These are phyloP conservation scores for Euryodendron excelsum DNA, from an alignment of 148 eudicot species.

Conservation along the genomic window DNA sequence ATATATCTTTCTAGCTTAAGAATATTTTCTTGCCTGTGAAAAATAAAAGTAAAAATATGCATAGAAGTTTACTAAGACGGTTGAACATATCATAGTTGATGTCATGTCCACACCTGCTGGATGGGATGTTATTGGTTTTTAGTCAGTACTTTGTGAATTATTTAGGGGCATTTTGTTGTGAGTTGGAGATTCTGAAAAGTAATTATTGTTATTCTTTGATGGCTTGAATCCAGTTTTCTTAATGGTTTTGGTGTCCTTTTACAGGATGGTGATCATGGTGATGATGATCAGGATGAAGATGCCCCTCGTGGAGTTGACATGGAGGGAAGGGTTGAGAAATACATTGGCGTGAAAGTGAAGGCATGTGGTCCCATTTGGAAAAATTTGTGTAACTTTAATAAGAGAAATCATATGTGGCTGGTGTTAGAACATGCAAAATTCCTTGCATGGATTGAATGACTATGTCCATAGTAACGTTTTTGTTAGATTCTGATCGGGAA, in stretches of 20 bases:
- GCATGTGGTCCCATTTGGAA: conserved; percentile 44
- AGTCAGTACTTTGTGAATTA: too few relatives aligned
- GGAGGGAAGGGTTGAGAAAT: conserved; percentile 96
- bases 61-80: too few relatives aligned
- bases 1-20: too few relatives aligned
- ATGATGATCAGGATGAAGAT: conserved; percentile 86
- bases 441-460: background rate
- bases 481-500: background rate
- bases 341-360: conserved; percentile 98
- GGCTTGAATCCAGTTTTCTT: background rate
- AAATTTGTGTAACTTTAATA: background rate
- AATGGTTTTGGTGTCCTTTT: conserved; percentile 16
- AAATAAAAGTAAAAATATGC: too few relatives aligned
- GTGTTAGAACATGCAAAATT: background rate
- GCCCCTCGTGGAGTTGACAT: conserved; percentile 71
- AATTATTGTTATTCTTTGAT: too few relatives aligned
- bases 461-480: background rate
- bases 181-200: too few relatives aligned
- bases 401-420: background rate
- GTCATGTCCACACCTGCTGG: too few relatives aligned
- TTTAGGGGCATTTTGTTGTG: too few relatives aligned
- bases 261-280: conserved; percentile 86
- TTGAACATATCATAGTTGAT: too few relatives aligned
- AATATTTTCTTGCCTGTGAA: too few relatives aligned
- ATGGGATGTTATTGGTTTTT: too few relatives aligned